phyloP scores from a whole-genome alignment of 768 basidiomycete genomes.

The Podaxis mareebaensis region DNA sequence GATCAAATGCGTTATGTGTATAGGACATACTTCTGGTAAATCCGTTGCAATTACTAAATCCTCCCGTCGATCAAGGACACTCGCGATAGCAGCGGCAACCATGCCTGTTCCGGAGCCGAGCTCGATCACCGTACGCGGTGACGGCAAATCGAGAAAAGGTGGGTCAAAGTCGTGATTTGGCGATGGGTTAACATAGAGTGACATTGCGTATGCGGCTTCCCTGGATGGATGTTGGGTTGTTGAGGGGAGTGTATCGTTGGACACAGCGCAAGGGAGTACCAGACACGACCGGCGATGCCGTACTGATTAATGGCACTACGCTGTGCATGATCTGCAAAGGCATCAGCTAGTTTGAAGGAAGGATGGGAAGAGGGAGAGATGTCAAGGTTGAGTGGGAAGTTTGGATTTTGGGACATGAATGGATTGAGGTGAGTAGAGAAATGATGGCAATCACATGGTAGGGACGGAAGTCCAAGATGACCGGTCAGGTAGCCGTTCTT shows the following conservation, averaged over 20 bases:
- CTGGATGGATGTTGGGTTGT: constrained; percentile 34
- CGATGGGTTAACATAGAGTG: constrained; percentile 49
- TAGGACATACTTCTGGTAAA: constrained; percentile 62
- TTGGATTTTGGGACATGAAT: background rate
- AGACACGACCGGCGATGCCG: constrained; percentile 85
- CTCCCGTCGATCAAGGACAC: constrained; percentile 35
- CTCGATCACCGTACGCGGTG: constrained; percentile 54
- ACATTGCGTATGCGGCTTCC: constrained; percentile 73
- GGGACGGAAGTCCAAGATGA: background rate
- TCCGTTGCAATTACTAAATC: constrained; percentile 68
- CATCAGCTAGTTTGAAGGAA: constrained; percentile 18
- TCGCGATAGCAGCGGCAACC: constrained; percentile 46
- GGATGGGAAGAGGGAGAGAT: constrained; percentile 26
- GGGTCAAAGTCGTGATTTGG: constrained; percentile 52
- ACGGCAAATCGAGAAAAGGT: constrained; percentile 37
- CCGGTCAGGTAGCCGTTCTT: constrained; percentile 25
- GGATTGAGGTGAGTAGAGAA: background rate
- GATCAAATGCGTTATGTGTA: background rate
- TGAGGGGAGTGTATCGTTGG: background rate
- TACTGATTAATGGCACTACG: constrained; percentile 63
- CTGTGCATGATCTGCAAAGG: constrained; percentile 43
- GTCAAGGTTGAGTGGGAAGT: constrained; percentile 20
- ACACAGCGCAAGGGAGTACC: constrained; percentile 45
- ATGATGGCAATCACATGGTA: constrained; percentile 20
- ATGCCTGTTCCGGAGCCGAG: constrained; percentile 80